Conservation (phyloP, 2,329 filamentous ascomycete species). For the Karstenula rhodostoma region DNA sequence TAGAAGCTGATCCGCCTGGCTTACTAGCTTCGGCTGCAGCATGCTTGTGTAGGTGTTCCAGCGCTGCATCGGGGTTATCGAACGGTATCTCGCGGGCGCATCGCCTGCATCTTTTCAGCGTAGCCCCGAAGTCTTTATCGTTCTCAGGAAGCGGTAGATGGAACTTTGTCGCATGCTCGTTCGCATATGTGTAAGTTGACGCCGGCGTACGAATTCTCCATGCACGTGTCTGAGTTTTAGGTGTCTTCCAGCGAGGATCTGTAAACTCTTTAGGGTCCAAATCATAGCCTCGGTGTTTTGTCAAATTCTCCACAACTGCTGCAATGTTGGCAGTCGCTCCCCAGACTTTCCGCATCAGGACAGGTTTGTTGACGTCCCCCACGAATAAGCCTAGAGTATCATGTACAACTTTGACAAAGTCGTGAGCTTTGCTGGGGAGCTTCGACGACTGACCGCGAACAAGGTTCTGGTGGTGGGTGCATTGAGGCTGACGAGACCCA, state of each 20-base stretch:
- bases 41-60: constrained; percentile 34
- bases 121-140: constrained; percentile 20
- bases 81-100: constrained; percentile 26
- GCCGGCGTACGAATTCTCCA: constrained; percentile 32
- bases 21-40: not conserved
- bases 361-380: constrained; percentile 26
- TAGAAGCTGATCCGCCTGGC: not conserved
- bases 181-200: constrained; percentile 3
- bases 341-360: constrained; percentile 37
- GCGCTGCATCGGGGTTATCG: constrained; percentile 24
- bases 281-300: constrained; percentile 13
- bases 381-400: constrained; percentile 35
- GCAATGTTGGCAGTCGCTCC: constrained; percentile 33
- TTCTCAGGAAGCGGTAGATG: constrained; percentile 20
- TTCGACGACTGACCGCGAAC: constrained; percentile 22
- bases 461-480: constrained; percentile 28
- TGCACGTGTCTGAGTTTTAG: constrained; percentile 9
- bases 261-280: constrained; percentile 18
- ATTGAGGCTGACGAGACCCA: not conserved
- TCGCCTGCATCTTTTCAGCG: constrained; percentile 27
- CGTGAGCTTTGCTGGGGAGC: constrained; percentile 19
- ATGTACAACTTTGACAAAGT: constrained; percentile 25
- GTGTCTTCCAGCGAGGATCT: constrained; percentile 19
- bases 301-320: constrained; percentile 9
- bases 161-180: constrained; percentile 2